Evolutionary conservation across 2,329 filamentous ascomycete genomes (phyloP).

Genomic region (Fusarium haematococcum): DNA sequence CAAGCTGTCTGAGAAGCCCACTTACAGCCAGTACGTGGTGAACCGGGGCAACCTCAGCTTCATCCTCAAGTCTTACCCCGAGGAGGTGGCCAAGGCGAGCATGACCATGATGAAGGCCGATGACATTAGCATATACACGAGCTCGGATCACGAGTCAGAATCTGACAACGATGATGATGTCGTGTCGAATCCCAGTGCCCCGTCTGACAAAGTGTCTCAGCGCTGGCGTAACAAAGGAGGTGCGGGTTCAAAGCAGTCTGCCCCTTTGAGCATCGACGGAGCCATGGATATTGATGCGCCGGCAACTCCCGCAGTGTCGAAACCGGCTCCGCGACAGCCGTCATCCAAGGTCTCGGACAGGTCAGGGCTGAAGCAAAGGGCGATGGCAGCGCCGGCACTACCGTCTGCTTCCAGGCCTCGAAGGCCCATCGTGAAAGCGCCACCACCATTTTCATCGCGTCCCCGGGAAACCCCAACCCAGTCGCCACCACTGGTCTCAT

Average conservation of each 20-base stretch:
- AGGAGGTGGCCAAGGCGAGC: conserved; percentile 44
- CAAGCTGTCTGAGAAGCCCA: conserved; percentile 32
- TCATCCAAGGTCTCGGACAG: conserved; percentile 3
- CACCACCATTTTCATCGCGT: conserved; percentile 16
- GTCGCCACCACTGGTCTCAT: conserved; percentile 13
- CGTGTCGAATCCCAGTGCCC: background rate
- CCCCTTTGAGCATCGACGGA: conserved; percentile 12
- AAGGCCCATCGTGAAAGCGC: background rate
- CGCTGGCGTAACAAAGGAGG: background rate
- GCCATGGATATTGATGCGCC: conserved; percentile 33
- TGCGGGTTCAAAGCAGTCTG: background rate
- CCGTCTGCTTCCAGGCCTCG: background rate
- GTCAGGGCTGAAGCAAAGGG: background rate
- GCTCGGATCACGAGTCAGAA: conserved; percentile 18
- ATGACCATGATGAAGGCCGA: conserved; percentile 23
- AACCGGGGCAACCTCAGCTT: conserved; percentile 50
- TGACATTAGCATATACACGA: conserved; percentile 32
- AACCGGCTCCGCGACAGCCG: background rate
- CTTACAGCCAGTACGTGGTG: conserved; percentile 49
- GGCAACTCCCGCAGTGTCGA: background rate
- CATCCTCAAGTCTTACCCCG: conserved; percentile 50
- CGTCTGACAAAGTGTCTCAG: background rate
- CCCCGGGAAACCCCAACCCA: conserved; percentile 19
- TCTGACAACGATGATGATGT: background rate
- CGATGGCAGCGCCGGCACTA: background rate